Evolutionary conservation across 2,329 filamentous ascomycete genomes (phyloP).

Genomic region (Colletotrichum theobromicola): DNA sequence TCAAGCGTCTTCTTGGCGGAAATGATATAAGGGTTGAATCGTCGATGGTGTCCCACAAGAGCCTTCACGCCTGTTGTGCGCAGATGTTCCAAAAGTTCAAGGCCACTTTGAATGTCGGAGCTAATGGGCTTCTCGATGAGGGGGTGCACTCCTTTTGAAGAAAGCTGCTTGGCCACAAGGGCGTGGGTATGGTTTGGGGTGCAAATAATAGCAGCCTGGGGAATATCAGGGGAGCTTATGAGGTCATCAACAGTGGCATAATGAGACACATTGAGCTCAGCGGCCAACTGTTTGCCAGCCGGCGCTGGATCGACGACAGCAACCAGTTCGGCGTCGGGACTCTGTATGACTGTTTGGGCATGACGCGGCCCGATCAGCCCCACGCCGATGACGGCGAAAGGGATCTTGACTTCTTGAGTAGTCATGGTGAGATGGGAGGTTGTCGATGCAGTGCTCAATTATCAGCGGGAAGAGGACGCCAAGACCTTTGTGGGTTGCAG

Average conservation of each 20-base stretch:
- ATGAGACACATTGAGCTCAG: slow-evolving; percentile 25
- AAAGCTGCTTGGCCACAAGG: slow-evolving; percentile 50
- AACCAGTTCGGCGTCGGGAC: slow-evolving; percentile 25
- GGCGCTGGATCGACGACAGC: slow-evolving; percentile 35
- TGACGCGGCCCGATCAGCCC: slow-evolving; percentile 36
- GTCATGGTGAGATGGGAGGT: neutral
- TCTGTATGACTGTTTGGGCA: slow-evolving; percentile 30
- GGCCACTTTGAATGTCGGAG: slow-evolving; percentile 40
- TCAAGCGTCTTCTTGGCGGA: slow-evolving; percentile 51
- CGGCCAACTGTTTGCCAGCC: slow-evolving; percentile 23
- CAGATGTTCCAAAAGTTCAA: slow-evolving; percentile 32
- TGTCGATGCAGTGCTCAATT: neutral
- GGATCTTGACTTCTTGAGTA: neutral
- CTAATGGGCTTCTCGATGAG: slow-evolving; percentile 64
- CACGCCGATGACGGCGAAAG: slow-evolving; percentile 34
- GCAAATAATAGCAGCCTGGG: slow-evolving; percentile 62
- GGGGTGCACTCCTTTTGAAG: slow-evolving; percentile 53
- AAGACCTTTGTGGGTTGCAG: neutral
- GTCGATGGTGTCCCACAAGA: slow-evolving; percentile 62
- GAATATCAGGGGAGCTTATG: slow-evolving; percentile 39
- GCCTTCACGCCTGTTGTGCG: slow-evolving; percentile 40
- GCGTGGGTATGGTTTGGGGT: slow-evolving; percentile 66
- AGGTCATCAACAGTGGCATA: slow-evolving; percentile 44
- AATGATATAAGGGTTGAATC: slow-evolving; percentile 62
- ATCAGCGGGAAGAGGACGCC: neutral